Evolutionary conservation across 108 stramenopile genomes (phyloP).

Genomic region (Licmophora abbreviata): DNA sequence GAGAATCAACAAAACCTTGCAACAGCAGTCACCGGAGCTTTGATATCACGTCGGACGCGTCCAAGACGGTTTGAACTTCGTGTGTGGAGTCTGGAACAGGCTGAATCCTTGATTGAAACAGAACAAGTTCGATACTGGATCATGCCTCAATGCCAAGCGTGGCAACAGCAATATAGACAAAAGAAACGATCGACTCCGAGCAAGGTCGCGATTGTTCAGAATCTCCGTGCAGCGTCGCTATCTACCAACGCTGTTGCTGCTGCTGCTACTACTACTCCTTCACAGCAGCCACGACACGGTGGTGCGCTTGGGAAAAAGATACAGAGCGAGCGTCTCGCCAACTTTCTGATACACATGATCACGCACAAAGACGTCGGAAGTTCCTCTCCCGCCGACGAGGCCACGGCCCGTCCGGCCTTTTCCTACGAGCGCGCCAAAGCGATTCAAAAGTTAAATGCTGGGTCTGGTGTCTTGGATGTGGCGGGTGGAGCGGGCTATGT

Average conservation of each 20-base stretch:
- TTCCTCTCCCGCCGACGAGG: constrained; percentile 3
- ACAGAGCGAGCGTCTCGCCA: constrained; percentile 49
- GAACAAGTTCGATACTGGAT: too few species aligned
- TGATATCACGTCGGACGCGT: too few species aligned
- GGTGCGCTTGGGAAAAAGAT: constrained; percentile 44
- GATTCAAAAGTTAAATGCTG: constrained; percentile 27
- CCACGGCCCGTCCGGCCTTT: background rate
- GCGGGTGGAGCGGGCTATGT: constrained; percentile 82
- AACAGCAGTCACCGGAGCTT: too few species aligned
- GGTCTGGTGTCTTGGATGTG: constrained; percentile 59
- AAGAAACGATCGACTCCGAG: background rate
- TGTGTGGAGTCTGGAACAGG: too few species aligned
- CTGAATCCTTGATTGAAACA: too few species aligned
- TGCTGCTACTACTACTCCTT: too few species aligned
- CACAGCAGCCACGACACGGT: too few species aligned
- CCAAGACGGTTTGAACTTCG: too few species aligned
- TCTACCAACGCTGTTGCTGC: too few species aligned
- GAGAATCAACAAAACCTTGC: too few species aligned
- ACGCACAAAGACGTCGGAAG: constrained; percentile 15
- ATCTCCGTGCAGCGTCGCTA: too few species aligned
- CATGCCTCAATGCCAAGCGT: too few species aligned
- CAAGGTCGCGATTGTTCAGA: constrained; percentile 1
- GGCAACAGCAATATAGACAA: constrained; percentile 22
- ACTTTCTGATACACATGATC: constrained; percentile 45
- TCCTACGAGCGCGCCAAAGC: constrained; percentile 8